Evolutionary conservation across 345 rosid species (phyloP), one percentile per base, ranked within the genome.

Genomic region (Hibiscus trionum): DNA sequence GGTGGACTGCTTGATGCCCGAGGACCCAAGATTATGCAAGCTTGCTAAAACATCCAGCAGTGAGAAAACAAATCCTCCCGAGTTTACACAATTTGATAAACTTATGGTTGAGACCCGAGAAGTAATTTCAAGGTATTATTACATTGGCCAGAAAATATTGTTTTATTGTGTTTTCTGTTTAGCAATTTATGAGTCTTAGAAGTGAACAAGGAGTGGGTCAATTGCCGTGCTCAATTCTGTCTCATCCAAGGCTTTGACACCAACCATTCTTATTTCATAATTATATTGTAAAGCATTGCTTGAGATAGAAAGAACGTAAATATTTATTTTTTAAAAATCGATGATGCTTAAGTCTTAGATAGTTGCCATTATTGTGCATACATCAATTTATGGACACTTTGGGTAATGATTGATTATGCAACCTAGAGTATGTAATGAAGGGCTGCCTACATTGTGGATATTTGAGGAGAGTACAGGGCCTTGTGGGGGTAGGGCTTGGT

Each of bases 1-100:
- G 99, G 83, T 85, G 82, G 87, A 84, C 75, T 88, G 86, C 76
- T 57, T 92, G 80, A 90, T 92, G 91, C 89, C 91, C 21, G 86
- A 71, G 72, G 90, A 92, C 56, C 27, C 83, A 53, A 84, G 75
- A 74, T 71, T 81, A 46, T 31, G 49, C 72, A 75, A 75, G 59
- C 71, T 63, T 73, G 75, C 77, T 11, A 24, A 60, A 24, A 56
- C 73, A 62, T 77, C 91, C 11, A 53, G 71, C 76, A 14, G 55
- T 50, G 84, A 80, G 24, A 77, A 63, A 24, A 47, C 76, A 10
- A 46, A 81, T 71, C 52, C 79, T 37, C 76, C 85, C 61, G 78
- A 78, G 35, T 52, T 75, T 59, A 75, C 87, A 79, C 90, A 87
- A 76, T 88, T 89, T 74, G 88, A 90, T 73, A 89, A 70, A 66